A percentile compares a stretch with the other conserved stretches of the same genome.
phyloP scores from a whole-genome alignment of 1,284 basidiomycete species.

The Spongispora temasekensis region DNA sequence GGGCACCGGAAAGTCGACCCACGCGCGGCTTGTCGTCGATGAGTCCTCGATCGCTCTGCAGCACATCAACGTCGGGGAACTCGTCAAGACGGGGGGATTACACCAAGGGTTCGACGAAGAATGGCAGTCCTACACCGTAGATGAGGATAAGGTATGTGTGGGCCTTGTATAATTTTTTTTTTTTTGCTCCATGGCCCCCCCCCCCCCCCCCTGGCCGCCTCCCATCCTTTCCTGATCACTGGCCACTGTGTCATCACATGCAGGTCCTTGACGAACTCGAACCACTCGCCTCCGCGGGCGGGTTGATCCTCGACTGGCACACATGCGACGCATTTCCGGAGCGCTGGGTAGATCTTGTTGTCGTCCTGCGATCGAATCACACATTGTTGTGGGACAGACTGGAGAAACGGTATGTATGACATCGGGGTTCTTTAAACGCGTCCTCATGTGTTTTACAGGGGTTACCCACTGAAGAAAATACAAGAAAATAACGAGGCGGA shows the following conservation, averaged over 20 bases:
- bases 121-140: slow-evolving; percentile 93
- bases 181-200: too few species aligned
- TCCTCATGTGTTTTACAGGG: too few species aligned
- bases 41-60: slow-evolving; percentile 67
- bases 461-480: slow-evolving; percentile 91
- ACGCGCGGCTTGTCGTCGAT: slow-evolving; percentile 76
- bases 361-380: slow-evolving; percentile 92
- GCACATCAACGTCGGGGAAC: slow-evolving; percentile 89
- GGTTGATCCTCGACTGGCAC: slow-evolving; percentile 96
- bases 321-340: slow-evolving; percentile 95
- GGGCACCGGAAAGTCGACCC: slow-evolving; percentile 88
- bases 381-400: slow-evolving; percentile 88
- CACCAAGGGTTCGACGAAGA: slow-evolving; percentile 90
- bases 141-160: slow-evolving; percentile 86
- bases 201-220: too few species aligned
- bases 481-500: slow-evolving; percentile 99
- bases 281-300: slow-evolving; percentile 64
- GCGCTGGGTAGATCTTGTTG: slow-evolving; percentile 96
- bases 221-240: not conserved
- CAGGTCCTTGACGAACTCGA: slow-evolving; percentile 90
- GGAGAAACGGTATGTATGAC: slow-evolving; percentile 88
- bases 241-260: not conserved
- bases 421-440: too few species aligned
- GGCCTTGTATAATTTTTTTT: not conserved
- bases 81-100: slow-evolving; percentile 83